Base-by-base conservation (phyloP, 768 basidiomycete genomes). In the Lentinula guzmanii region DNA sequence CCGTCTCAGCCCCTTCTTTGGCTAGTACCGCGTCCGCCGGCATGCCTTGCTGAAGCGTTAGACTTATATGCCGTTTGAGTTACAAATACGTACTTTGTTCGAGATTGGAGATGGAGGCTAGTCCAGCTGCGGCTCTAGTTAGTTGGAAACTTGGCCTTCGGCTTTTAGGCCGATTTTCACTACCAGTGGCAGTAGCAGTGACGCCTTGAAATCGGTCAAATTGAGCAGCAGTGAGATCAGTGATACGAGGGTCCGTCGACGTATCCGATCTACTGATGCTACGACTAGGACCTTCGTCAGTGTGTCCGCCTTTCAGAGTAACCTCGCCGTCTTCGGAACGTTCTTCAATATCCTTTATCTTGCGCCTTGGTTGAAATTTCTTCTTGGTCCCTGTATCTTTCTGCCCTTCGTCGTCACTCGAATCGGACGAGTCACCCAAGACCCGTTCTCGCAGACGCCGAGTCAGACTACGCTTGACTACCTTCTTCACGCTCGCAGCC, bases 11-110 rank as follows among this genome's bases (percentile, higher is more conserved):
- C 53, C 82, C 82, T 63, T 85, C 82, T 68, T 90, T 86, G 2
- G 85, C 81, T 62, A 95, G 74, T 58, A 93, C 87, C 15, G 93
- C 93, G 74, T 94, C 93, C 42, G 91, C 90, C 50, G 93, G 93
- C 85, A 93, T 91, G 37, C 50, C 59, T 59, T 24, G 2, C 13
- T 8, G 18, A 34, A 18, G 1, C 10, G 4, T 35, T 4, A 55
- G 34, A 21, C 16, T 18, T 16, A 10, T 31, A 13, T 13, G 43
- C 1, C 31, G 15, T 21, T 13, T 24, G 15, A 41, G 46, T 3
- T 45, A 51, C n/a, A 7, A 9, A 8, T 42, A 59, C 43, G 31
- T 51, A 67, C 81, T 88, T 71, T 94, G 93, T 72, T 93, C 93
- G 56, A 85, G 72, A 56, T 74, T 76, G 60, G 78, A 77, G 69